These are phyloP conservation scores for Pichia kudriavzevii DNA, from an alignment of 1,139 yeast species.

Conservation along the genomic window DNA sequence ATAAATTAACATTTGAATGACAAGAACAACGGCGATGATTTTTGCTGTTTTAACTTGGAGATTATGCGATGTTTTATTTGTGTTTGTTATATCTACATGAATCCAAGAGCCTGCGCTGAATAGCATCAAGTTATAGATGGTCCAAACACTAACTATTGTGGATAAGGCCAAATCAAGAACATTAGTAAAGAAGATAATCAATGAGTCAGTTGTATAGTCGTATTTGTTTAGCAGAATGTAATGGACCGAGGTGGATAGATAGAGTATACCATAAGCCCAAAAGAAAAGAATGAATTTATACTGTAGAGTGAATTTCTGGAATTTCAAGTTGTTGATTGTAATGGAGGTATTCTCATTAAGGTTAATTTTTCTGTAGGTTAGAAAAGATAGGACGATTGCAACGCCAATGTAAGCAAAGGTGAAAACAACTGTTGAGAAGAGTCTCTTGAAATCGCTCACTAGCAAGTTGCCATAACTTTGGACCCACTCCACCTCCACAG, in stretches of 20 bases:
- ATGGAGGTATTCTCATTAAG: conserved; percentile 18
- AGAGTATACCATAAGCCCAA: conserved; percentile 16
- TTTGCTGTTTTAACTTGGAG: conserved; percentile 15
- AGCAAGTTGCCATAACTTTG: conserved; percentile 26
- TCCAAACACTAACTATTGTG: conserved; percentile 25
- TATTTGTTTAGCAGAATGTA: conserved; percentile 21
- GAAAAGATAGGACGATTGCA: conserved; percentile 13
- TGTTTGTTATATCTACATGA: too few species aligned
- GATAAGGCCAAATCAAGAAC: conserved; percentile 18
- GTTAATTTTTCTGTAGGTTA: conserved; percentile 13
- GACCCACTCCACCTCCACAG: conserved; percentile 23
- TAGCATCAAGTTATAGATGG: conserved; percentile 25
- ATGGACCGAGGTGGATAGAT: conserved; percentile 17
- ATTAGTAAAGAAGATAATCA: conserved; percentile 18
- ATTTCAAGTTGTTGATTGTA: conserved; percentile 14
- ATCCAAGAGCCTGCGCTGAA: conserved; percentile 26
- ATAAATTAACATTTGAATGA: conserved; percentile 23
- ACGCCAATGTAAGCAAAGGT: conserved; percentile 17
- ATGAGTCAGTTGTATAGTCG: conserved; percentile 20
- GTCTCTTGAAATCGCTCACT: conserved; percentile 23
- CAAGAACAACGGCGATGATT: conserved; percentile 15
- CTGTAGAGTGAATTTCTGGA: conserved; percentile 22
- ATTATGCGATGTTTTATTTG: conserved; percentile 13
- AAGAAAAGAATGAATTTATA: conserved; percentile 22
- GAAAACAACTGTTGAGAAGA: conserved; percentile 20